Evolutionary conservation across 495 filamentous ascomycete species (phyloP).

Genomic region (Aspergillus kassunensis): DNA sequence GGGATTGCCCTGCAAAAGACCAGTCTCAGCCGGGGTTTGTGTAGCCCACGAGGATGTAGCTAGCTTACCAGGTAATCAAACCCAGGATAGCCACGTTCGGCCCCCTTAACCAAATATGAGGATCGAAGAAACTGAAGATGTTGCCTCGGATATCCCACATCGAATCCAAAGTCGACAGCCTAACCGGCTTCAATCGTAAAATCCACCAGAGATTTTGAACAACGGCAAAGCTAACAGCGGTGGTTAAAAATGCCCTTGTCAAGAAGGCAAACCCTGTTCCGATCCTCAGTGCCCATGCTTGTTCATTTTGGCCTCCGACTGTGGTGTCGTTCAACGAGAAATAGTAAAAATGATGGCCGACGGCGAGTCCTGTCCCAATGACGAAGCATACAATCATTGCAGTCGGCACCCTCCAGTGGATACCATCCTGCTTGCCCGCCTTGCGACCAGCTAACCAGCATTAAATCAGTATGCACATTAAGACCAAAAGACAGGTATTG

Average conservation of each 20-base stretch:
- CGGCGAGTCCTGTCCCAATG: background rate
- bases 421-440: background rate
- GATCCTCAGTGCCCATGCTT: background rate
- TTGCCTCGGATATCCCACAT: constrained; percentile 8
- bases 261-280: constrained; percentile 4
- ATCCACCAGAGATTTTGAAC: constrained; percentile 10
- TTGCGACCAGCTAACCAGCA: background rate
- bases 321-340: background rate
- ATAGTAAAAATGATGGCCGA: constrained; percentile 10
- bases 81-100: constrained; percentile 7
- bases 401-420: constrained; percentile 7
- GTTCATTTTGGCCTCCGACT: background rate
- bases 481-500: constrained; percentile 7
- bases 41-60: background rate
- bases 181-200: background rate
- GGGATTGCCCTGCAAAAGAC: background rate
- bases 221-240: background rate
- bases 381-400: background rate
- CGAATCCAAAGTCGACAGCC: constrained; percentile 4
- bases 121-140: constrained; percentile 6
- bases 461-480: too few relatives aligned
- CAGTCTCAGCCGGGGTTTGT: background rate
- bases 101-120: constrained; percentile 2
- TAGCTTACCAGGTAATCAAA: background rate
- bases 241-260: constrained; percentile 3